Percentiles rank a stretch among this genome's conserved stretches.
phyloP scores from a whole-genome alignment of 2,329 filamentous ascomycete genomes.

The Didymella glomerata region DNA sequence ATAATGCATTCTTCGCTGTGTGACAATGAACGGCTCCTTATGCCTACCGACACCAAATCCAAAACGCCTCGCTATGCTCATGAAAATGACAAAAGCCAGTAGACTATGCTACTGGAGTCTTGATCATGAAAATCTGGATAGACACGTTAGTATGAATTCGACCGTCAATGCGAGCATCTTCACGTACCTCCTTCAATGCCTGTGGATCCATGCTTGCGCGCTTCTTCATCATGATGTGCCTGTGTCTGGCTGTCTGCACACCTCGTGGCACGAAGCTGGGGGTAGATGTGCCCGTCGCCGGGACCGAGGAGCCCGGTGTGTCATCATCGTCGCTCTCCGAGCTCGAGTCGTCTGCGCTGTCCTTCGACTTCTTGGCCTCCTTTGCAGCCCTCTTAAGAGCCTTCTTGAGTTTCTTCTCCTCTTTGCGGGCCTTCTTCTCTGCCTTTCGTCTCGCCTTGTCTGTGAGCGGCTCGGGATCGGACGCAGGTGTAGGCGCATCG shows the following conservation, averaged over 20 bases:
- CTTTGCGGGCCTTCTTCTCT: slow-evolving; percentile 57
- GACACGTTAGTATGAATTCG: slow-evolving; percentile 22
- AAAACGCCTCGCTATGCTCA: slow-evolving; percentile 48
- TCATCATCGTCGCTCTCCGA: slow-evolving; percentile 43
- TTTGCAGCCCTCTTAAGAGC: slow-evolving; percentile 57
- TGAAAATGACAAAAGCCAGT: not conserved
- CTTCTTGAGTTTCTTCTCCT: slow-evolving; percentile 59
- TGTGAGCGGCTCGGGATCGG: slow-evolving; percentile 50
- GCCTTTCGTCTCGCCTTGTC: slow-evolving; percentile 52
- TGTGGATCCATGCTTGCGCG: slow-evolving; percentile 81
- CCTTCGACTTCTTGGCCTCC: slow-evolving; percentile 47
- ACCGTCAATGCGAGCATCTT: not conserved
- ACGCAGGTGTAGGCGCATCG: slow-evolving; percentile 28
- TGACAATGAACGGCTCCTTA: not conserved
- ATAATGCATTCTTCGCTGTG: not conserved
- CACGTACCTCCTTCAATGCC: slow-evolving; percentile 81
- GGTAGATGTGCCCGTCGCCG: slow-evolving; percentile 56
- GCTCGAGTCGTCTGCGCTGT: slow-evolving; percentile 33
- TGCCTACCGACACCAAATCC: slow-evolving; percentile 9
- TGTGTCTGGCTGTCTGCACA: slow-evolving; percentile 77
- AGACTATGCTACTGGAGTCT: slow-evolving; percentile 34
- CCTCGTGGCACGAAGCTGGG: slow-evolving; percentile 61
- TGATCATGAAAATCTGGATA: slow-evolving; percentile 49
- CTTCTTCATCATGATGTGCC: slow-evolving; percentile 89
- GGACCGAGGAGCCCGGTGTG: slow-evolving; percentile 37